Evolutionary conservation across 805 yeast genomes (phyloP).

Genomic region (Saccharomyces kudriavzevii): DNA sequence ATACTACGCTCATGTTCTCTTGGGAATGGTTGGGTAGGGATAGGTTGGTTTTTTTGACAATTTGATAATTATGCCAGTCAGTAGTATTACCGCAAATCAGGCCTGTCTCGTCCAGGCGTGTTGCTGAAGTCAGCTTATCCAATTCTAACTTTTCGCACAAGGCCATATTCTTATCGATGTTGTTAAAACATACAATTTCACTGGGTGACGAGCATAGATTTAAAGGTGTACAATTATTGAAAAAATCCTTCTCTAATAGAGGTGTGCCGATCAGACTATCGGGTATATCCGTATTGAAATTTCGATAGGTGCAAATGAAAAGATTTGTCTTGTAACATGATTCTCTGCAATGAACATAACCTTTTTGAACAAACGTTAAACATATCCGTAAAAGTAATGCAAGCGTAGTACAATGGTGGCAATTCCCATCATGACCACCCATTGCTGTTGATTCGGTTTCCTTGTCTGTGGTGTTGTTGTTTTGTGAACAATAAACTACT

Average conservation of each 20-base stretch:
- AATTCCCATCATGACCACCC: slow-evolving; percentile 9
- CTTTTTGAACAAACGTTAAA: slow-evolving; percentile 26
- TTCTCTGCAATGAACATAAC: slow-evolving; percentile 2
- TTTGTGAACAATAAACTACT: slow-evolving; percentile 60
- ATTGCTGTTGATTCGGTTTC: neutral
- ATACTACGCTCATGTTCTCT: slow-evolving; percentile 40
- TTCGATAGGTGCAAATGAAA: slow-evolving; percentile 9
- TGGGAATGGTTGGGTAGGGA: slow-evolving; percentile 41
- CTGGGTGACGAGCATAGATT: slow-evolving; percentile 18
- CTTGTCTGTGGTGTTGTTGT: slow-evolving; percentile 20
- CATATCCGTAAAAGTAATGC: slow-evolving; percentile 39
- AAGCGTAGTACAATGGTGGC: slow-evolving; percentile 16
- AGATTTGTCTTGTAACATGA: slow-evolving; percentile 2
- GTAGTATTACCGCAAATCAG: slow-evolving; percentile 70
- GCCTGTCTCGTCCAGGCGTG: slow-evolving; percentile 36
- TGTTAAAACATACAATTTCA: slow-evolving; percentile 39
- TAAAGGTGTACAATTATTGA: neutral
- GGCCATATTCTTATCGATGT: slow-evolving; percentile 63
- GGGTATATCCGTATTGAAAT: slow-evolving; percentile 13
- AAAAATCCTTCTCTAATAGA: slow-evolving; percentile 2
- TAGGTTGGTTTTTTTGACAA: slow-evolving; percentile 8
- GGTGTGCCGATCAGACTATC: slow-evolving; percentile 21
- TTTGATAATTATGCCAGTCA: slow-evolving; percentile 45
- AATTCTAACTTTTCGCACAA: slow-evolving; percentile 78
- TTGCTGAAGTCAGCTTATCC: slow-evolving; percentile 73